phyloP scores from a whole-genome alignment of 805 yeast genomes.

The Candida taoyuanica region DNA sequence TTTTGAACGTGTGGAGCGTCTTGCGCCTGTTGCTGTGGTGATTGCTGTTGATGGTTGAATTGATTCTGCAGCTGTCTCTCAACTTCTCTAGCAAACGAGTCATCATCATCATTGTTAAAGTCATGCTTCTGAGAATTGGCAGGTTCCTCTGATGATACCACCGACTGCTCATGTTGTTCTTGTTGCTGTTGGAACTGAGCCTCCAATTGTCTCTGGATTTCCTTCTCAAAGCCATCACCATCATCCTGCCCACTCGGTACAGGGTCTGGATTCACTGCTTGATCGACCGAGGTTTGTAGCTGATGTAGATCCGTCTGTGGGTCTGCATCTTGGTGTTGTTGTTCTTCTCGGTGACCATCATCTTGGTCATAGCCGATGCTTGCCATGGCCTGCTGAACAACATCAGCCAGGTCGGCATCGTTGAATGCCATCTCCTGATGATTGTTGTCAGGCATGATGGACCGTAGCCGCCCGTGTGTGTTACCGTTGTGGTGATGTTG shows the following conservation, averaged over 20 bases:
- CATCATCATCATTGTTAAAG: slow-evolving; percentile 16
- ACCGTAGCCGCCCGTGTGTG: not conserved
- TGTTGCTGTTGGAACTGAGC: slow-evolving; percentile 17
- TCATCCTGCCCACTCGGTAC: slow-evolving; percentile 3
- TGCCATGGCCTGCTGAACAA: slow-evolving; percentile 37
- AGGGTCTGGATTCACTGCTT: not conserved
- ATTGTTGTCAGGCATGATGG: not conserved
- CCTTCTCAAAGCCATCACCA: slow-evolving; percentile 21
- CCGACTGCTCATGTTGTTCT: slow-evolving; percentile 2
- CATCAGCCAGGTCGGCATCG: slow-evolving; percentile 34
- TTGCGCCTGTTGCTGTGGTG: not conserved
- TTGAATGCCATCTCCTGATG: slow-evolving; percentile 5
- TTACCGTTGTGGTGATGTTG: slow-evolving; percentile 1
- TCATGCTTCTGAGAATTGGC: not conserved
- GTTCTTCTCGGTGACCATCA: slow-evolving; percentile 1
- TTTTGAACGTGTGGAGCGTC: too few relatives aligned
- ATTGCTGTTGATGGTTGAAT: slow-evolving; percentile 8
- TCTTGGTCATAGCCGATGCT: slow-evolving; percentile 17
- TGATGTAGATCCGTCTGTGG: not conserved
- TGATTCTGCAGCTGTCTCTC: slow-evolving; percentile 25
- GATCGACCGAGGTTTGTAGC: not conserved
- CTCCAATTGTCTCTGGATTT: slow-evolving; percentile 24
- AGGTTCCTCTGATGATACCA: slow-evolving; percentile 3
- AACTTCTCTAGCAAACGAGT: slow-evolving; percentile 26
- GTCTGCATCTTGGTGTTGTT: slow-evolving; percentile 1